These are phyloP conservation scores for Ophiognomonia clavigignenti-juglandacearum DNA, from an alignment of 2,329 filamentous ascomycete genomes.

Conservation along the genomic window DNA sequence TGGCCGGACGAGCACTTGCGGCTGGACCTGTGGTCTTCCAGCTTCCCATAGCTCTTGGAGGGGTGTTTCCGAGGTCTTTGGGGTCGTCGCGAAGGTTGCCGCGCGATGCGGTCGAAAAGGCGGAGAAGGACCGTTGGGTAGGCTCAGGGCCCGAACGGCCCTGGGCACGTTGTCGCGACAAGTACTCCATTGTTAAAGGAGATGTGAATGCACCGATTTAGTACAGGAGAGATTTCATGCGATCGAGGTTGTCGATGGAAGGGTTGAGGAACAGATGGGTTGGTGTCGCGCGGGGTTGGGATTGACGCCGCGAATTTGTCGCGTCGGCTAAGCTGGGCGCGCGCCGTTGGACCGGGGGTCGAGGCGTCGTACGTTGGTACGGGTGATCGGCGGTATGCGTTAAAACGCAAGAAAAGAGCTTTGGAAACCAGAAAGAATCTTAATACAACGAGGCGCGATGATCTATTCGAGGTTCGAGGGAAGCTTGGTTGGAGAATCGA, in stretches of 20 bases:
- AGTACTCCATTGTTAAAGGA: slow-evolving; percentile 12
- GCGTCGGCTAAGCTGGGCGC: neutral
- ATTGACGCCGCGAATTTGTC: slow-evolving; percentile 46
- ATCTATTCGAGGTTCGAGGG: no score
- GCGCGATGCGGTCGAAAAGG: neutral
- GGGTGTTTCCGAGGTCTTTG: slow-evolving; percentile 4
- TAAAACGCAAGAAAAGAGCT: no score
- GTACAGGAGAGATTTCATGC: neutral
- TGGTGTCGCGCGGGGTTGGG: slow-evolving; percentile 39
- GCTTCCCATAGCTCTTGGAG: slow-evolving; percentile 17
- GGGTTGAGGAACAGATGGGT: slow-evolving; percentile 2
- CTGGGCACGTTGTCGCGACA: slow-evolving; percentile 13
- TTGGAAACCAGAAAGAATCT: no score
- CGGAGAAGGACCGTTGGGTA: slow-evolving; percentile 10
- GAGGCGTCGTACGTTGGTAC: no score
- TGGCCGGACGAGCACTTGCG: slow-evolving; percentile 28
- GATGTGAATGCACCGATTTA: slow-evolving; percentile 5
- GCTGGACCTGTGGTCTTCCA: slow-evolving; percentile 21
- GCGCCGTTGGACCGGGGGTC: neutral
- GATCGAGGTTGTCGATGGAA: neutral
- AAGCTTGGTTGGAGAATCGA: no score
- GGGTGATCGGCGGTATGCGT: neutral
- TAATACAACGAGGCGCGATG: no score
- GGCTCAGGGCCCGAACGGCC: slow-evolving; percentile 1
- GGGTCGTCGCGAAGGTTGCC: neutral